Evolutionary conservation across 2,329 filamentous ascomycete genomes (phyloP).

Genomic region (Aspergillus sp.): DNA sequence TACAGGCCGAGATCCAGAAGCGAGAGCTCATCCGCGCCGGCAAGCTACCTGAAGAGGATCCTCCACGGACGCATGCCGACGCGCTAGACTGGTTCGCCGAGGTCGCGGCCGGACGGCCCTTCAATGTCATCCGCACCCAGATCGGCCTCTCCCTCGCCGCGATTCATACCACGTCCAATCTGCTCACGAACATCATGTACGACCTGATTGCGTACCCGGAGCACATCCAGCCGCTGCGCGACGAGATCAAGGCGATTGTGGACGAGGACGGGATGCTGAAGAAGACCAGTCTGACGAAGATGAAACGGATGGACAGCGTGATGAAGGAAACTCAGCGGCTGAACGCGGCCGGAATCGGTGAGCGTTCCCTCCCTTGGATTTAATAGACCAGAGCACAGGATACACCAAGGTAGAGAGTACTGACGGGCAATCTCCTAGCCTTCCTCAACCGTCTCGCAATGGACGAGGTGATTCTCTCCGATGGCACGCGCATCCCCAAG

Average conservation of each 20-base stretch:
- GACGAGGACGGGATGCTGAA: conserved; percentile 38
- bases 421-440: conserved; percentile 9
- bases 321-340: conserved; percentile 34
- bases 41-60: conserved; percentile 15
- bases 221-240: conserved; percentile 49
- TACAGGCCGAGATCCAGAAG: conserved; percentile 25
- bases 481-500: conserved; percentile 30
- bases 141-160: conserved; percentile 29
- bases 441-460: conserved; percentile 24
- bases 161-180: conserved; percentile 33
- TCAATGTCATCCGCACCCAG: conserved; percentile 20
- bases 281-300: conserved; percentile 30
- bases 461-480: conserved; percentile 24
- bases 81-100: conserved; percentile 30
- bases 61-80: conserved; percentile 17
- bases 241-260: conserved; percentile 49
- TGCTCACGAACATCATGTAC: conserved; percentile 51
- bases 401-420: not conserved
- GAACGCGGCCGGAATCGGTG: conserved; percentile 26
- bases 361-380: conserved; percentile 4
- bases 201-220: conserved; percentile 53
- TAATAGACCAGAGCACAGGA: not conserved
- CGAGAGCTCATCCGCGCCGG: conserved; percentile 19
- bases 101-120: conserved; percentile 8
- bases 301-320: conserved; percentile 35